Base-by-base conservation (phyloP, 2,329 filamentous ascomycete species). In the Colletotrichum paranaense region DNA sequence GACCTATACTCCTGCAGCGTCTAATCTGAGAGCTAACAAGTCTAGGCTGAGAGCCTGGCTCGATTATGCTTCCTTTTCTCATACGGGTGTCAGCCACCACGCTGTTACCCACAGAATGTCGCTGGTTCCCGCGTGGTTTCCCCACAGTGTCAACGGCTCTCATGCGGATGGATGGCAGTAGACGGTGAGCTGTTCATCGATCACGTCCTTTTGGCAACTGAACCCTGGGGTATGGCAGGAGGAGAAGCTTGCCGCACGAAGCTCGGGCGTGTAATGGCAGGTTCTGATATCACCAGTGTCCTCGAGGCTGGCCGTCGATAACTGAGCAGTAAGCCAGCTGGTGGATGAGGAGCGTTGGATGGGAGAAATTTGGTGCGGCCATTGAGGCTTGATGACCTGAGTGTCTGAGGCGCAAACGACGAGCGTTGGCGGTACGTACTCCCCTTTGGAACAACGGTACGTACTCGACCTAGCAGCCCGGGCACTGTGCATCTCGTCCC, bases 91-190 rank as follows among this genome's bases (percentile, higher is more conserved):
- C 28, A 32, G 55, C 26, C 28, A 62, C 5, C 26, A 14, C 9
- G 32, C 0, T n/a, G 55, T 14, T 52, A 22, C 19, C n/a, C 28
- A 22, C 11, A 28, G 4, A 30, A 49, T 22, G 16, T 58, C 22
- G 59, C 53, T 49, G 53, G 53, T 70, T 60, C 2, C 28, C 42
- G 24, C 59, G 55, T 28, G 56, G 32, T 16, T 69, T 64, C 59
- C 69, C 66, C 66, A 49, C 53, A 64, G 30, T 56, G 53, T 69
- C 69, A 64, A 30, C 24, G 42, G 49, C 42, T 24, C 19, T 49
- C 42, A 22, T n/a, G 8, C 42, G 7, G 42, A 28, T n/a, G 22
- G 57, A 22, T 16, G n/a, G 28, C 28, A 26, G 52, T 19, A 64
- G 63, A 60, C 55, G 49, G 42, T 8, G 42, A 49, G 19, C 19